Evolutionary conservation across 257 asterid genomes (phyloP).

Genomic region (Penstemon barbatus): DNA sequence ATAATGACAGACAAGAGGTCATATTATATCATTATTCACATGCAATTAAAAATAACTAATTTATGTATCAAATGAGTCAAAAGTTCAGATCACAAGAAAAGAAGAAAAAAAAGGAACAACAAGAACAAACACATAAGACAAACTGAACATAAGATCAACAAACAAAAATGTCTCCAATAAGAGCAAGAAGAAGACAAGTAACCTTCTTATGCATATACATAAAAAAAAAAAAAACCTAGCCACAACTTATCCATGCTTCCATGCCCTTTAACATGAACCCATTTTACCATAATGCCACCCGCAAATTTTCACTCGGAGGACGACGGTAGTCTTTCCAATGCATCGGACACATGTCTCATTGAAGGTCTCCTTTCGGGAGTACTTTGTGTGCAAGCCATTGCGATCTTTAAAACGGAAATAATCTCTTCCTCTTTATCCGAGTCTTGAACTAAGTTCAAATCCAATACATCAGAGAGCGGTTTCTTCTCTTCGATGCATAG

Average conservation of each 20-base stretch:
- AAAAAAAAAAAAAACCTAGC: slow-evolving; percentile 18
- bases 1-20: neutral
- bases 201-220: slow-evolving; percentile 31
- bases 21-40: neutral
- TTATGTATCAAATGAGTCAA: slow-evolving; percentile 6
- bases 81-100: neutral
- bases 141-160: slow-evolving; percentile 28
- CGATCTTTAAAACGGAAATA: slow-evolving; percentile 69
- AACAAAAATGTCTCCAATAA: slow-evolving; percentile 32
- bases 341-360: slow-evolving; percentile 69
- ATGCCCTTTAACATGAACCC: slow-evolving; percentile 6
- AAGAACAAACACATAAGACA: slow-evolving; percentile 30
- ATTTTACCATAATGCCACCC: slow-evolving; percentile 3
- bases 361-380: slow-evolving; percentile 83
- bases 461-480: slow-evolving; percentile 75
- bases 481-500: slow-evolving; percentile 84
- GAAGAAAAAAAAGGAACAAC: slow-evolving; percentile 6
- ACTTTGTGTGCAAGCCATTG: slow-evolving; percentile 77
- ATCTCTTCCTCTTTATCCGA: slow-evolving; percentile 83
- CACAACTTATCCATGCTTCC: slow-evolving; percentile 19
- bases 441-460: slow-evolving; percentile 57
- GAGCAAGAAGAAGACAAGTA: slow-evolving; percentile 38
- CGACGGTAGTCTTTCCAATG: slow-evolving; percentile 55
- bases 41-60: neutral
- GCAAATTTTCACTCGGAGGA: slow-evolving; percentile 21